Evolutionary conservation across 2,329 filamentous ascomycete species (phyloP), one percentile per base, ranked within the genome.

Genomic region (Myrmaecium sp.): DNA sequence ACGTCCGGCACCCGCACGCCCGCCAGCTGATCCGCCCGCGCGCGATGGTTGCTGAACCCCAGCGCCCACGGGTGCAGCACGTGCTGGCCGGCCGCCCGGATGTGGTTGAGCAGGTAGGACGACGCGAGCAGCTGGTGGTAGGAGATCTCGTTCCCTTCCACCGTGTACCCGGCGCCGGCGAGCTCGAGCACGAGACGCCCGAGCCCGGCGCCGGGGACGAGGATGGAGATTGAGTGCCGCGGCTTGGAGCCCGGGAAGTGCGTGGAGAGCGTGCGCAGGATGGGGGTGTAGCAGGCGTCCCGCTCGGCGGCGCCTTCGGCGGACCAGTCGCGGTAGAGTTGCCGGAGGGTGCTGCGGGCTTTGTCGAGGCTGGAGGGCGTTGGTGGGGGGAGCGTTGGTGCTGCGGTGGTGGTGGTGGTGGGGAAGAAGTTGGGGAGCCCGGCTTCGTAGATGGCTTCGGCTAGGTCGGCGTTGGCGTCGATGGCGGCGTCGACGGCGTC

Each of bases 311-410:
- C 59, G 0, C 86, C 89, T 41, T 79, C 83, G 2, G 60, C 65
- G 14, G 80, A 82, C 89, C 91, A 98, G 50, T 98, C 89, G 10
- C 89, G 74, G 51, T 84, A 95, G 48, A 95, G 80, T 45, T 98
- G 89, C 7, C 86, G 73, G 27, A 98, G 64, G 2, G 84, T 95
- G 42, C 82, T 92, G 34, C 83, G 69, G 2, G 86, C 84, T 53
- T 95, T 98, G 46, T 92, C 82, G 28, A 91, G 60, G 43, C 95
- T 86, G 13, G 60, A 60, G 14, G 70, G 55, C 22, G 74, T 84
- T 9, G 83, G 77, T 17, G 69, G 61, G 4, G 69, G 73, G 12
- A 69, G n/a, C n/a, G n/a, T n/a, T n/a, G n/a, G n/a, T n/a, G n/a
- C n/a, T 4, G 46, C 41, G 28, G 40, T 47, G 23, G 46, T 42